These are phyloP conservation scores for Yarrowia sp. DNA, from an alignment of 805 yeast species.

Conservation along the genomic window DNA sequence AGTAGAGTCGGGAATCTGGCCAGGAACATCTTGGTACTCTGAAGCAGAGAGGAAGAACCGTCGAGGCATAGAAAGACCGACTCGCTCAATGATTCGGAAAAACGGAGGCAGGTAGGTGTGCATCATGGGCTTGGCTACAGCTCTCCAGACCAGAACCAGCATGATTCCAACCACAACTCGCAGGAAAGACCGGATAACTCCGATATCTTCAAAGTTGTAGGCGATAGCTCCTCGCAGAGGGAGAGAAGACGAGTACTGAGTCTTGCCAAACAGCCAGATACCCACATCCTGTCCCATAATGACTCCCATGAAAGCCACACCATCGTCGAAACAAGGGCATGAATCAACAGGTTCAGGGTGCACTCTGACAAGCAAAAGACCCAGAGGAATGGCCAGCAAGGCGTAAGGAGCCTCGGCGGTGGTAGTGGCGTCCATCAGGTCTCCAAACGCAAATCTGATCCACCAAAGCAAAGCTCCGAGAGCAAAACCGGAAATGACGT, in stretches of 20 bases:
- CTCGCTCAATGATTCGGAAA: slow-evolving; percentile 44
- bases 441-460: slow-evolving; percentile 46
- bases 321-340: slow-evolving; percentile 95
- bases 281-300: slow-evolving; percentile 70
- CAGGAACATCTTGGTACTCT: slow-evolving; percentile 39
- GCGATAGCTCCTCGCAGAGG: slow-evolving; percentile 31
- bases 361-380: slow-evolving; percentile 54
- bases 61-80: slow-evolving; percentile 45
- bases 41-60: slow-evolving; percentile 42
- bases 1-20: slow-evolving; percentile 40
- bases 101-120: slow-evolving; percentile 58
- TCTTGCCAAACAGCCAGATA: slow-evolving; percentile 24
- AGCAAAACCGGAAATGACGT: slow-evolving; percentile 61
- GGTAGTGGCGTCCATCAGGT: slow-evolving; percentile 49
- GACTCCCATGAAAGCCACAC: slow-evolving; percentile 90
- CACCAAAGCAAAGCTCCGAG: slow-evolving; percentile 58
- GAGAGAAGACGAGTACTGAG: background rate
- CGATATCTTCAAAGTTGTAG: slow-evolving; percentile 28
- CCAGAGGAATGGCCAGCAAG: slow-evolving; percentile 38
- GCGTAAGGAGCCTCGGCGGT: slow-evolving; percentile 20
- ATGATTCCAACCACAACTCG: slow-evolving; percentile 63
- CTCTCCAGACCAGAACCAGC: slow-evolving; percentile 70
- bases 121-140: slow-evolving; percentile 64
- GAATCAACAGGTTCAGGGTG: slow-evolving; percentile 87
- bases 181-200: slow-evolving; percentile 40